These are phyloP conservation scores for Claviceps monticola DNA, from an alignment of 2,329 filamentous ascomycete genomes.

Conservation along the genomic window DNA sequence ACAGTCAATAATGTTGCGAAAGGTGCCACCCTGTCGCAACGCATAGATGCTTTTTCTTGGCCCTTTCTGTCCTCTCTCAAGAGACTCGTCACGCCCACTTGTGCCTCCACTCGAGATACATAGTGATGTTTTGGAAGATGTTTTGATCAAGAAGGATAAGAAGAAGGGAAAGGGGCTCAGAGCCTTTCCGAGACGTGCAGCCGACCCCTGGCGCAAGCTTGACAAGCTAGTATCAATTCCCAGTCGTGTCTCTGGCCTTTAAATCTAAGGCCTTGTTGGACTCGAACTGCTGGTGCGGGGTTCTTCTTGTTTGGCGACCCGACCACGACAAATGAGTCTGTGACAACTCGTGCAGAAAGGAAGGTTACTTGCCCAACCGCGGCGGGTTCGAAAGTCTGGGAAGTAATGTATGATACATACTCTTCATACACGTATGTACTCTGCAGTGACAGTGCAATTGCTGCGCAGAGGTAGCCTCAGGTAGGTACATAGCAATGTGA, in stretches of 20 bases:
- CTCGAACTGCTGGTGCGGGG: neutral
- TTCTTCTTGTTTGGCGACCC: neutral
- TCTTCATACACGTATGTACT: too few species aligned
- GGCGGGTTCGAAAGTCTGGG: neutral
- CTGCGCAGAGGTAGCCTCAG: too few species aligned
- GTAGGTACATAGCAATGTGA: neutral
- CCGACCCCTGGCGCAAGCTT: neutral
- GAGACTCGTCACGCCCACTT: neutral
- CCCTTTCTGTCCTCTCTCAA: neutral
- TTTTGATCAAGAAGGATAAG: neutral
- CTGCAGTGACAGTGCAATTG: too few species aligned
- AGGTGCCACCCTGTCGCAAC: neutral
- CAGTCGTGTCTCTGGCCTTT: neutral
- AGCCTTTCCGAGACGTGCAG: neutral
- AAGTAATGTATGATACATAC: too few species aligned
- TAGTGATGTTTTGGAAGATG: too few species aligned
- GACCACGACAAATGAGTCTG: neutral
- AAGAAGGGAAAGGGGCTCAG: neutral
- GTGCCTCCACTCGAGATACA: neutral
- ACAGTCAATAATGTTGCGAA: neutral
- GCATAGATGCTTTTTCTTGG: neutral
- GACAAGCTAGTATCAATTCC: neutral
- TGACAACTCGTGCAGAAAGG: neutral
- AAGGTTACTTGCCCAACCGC: too few species aligned
- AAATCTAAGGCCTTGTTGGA: neutral